Percentiles rank a stretch among this genome's conserved stretches.
Conservation (phyloP, 108 stramenopile genomes). For the Cylindrotheca closterium region DNA sequence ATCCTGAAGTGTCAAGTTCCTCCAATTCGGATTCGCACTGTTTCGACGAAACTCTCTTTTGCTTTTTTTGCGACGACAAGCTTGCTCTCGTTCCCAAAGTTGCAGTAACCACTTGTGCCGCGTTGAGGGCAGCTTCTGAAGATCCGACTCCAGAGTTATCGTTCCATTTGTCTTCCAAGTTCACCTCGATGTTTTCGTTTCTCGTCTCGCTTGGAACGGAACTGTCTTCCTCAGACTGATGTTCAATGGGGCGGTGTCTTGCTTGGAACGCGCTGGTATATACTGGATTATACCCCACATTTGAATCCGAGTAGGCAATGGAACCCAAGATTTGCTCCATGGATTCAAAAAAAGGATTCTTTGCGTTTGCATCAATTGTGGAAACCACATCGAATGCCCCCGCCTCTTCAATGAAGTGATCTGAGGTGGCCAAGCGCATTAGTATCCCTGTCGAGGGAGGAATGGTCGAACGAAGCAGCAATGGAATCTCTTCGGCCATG, state of each 20-base stretch:
- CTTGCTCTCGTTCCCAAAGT: neutral
- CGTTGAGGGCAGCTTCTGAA: neutral
- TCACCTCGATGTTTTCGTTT: neutral
- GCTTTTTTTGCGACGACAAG: too few species aligned
- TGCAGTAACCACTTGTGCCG: neutral
- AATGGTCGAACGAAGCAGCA: conserved; percentile 5
- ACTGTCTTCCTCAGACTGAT: too few species aligned
- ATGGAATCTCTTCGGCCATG: conserved; percentile 13
- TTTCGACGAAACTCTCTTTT: too few species aligned
- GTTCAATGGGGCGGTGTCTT: neutral
- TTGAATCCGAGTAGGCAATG: conserved; percentile 4
- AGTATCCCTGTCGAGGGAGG: conserved; percentile 20
- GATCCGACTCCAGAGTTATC: neutral
- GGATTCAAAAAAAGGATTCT: conserved; percentile 15
- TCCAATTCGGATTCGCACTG: neutral
- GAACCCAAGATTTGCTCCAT: conserved; percentile 19
- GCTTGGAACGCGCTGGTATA: neutral
- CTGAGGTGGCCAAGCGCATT: conserved; percentile 17
- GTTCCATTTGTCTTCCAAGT: neutral
- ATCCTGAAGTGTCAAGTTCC: neutral
- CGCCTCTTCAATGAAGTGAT: conserved; percentile 19
- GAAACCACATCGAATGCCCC: neutral
- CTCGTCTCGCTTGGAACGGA: too few species aligned
- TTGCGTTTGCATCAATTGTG: neutral
- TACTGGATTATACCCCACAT: neutral